Base-by-base conservation (phyloP, 148 eudicot species). In the Persicaria maculosa region DNA sequence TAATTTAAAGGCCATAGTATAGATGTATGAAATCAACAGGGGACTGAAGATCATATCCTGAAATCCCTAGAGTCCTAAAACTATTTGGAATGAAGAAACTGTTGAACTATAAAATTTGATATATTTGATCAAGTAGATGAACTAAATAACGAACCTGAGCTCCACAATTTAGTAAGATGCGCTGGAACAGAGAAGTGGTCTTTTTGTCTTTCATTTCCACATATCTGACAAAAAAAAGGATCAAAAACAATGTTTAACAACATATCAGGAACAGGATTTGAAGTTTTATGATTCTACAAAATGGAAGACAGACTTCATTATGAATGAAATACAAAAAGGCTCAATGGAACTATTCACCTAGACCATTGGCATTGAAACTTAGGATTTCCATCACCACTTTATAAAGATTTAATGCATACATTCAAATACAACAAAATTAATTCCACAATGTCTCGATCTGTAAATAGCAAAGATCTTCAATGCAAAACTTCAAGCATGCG, bases 171-270 rank as follows among this genome's bases (percentile, higher is more conserved):
- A 78, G 78, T 76, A 89, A 78, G 77, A 87, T 78, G 17, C 86
- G 85, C 79, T 83, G 84, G 31, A 89, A 80, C 17, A 80, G 10
- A 3, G 88, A 81, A 50, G 89, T 77, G 48, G 86, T 53, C 69
- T 74, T 85, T 79, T 85, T 89, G 31, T 87, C 90, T 75, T 85
- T 87, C 93, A 89, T 89, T 65, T 22, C 78, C 43, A 44, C 78
- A 76, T 76, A 40, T 55, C 78, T 76, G 14, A 47, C 2, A 25
- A 9, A 44, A 45, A 70, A 40, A 67, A 5, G 50, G 31, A 44
- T 25, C 44, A 74, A 57, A 50, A 50, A 47, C 19, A 71, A 47
- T 45, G n/a, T 16, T 22, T 9, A 9, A 57, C 9, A n/a, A 9
- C 74, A 52, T 36, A 47, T 17, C 50, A 45, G 10, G 50, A 45